Base-by-base conservation (phyloP, 1,139 yeast genomes). In the Lizanozyma gosingica region DNA sequence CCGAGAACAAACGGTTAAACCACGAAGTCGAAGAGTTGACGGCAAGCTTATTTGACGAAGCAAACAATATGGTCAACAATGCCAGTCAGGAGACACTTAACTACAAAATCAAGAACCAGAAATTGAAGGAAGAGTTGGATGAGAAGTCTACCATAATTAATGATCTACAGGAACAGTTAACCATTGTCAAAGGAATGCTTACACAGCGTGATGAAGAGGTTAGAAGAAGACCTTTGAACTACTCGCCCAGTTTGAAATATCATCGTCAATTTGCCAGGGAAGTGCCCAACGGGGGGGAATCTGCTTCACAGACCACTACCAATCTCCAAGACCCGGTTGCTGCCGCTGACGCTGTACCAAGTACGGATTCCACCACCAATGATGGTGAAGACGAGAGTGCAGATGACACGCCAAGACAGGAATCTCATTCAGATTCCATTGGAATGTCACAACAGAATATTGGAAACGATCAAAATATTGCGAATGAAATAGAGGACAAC, bases 11-110 rank as follows among this genome's bases (percentile, higher is more conserved):
- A 39, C 71, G 74, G 46, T 59, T 86, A 37, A 73, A 79, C 43
- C 74, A 69, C 15, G 95, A 86, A 55, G 83, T 85, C 22, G 92
- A 83, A 55, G 94, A 85, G 37, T 64, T 86, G 41, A 76, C 87
- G 1, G 86, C 80, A 2, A 77, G 87, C 2, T 61, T 85, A 36
- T 85, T 85, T 56, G 81, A 77, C 50, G 92, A 84, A 54, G 95
- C 95, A 16, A 84, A 84, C 54, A 71, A 72, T 39, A 83, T 83
- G 84, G 95, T 85, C 14, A 76, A 78, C 44, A 75, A 76, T 48
- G 94, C 92, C 1, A 74, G 81, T 43, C 63, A 73, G 48, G 83
- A 77, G 48, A 70, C 78, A 11, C 68, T 74, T 50, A 74, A 70
- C 40, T 66, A 67, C 45, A 76, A 76, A 47, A 58, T 70, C 36